Base-by-base conservation (phyloP, 1,139 yeast genomes). In the Groenewaldozyma auringiensis region DNA sequence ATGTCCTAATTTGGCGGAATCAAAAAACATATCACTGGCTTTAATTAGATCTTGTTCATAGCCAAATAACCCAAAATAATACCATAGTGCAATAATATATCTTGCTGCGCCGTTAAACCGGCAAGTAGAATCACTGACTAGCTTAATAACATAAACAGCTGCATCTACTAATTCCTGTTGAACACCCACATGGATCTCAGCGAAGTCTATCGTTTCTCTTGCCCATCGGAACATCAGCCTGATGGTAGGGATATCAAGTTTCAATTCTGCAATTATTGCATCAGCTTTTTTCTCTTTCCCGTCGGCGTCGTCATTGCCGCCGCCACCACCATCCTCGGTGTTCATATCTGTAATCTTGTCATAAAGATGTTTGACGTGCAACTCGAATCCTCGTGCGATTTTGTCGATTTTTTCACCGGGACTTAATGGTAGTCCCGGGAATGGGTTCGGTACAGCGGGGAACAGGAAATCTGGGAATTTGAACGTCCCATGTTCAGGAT, bases 51-150 rank as follows among this genome's bases (percentile, higher is more conserved):
- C 54, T 13, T 45, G 45, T 2, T 44, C 41, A 18, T 48, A 41
- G 6, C 54, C 62, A 42, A 57, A 55, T 9, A 56, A 49, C 1
- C 67, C 68, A 45, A 60, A 58, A 27, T 60, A 39, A 31, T 50
- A 33, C 65, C 67, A 61, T 29, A 63, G 45, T 1, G 67, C 69
- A 16, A 54, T 41, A 27, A 57, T 50, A 40, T 65, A 65, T 42
- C 52, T 49, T 1, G 62, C 62, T 8, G 64, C 63, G 6, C 62
- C 60, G 18, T 52, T 50, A 47, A 53, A 60, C 45, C 54, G 52
- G n/a, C 25, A 17, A 2, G 53, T 42, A 9, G 46, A 33, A 17
- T 43, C 36, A 16, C 60, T 53, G 16, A 59, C 57, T 2, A 55
- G 48, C 40, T 47, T 33, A 21, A 63, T 53, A 14, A 63, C 50